Conservation (phyloP, 2,329 filamentous ascomycete species). For the Cryphonectria radicalis region DNA sequence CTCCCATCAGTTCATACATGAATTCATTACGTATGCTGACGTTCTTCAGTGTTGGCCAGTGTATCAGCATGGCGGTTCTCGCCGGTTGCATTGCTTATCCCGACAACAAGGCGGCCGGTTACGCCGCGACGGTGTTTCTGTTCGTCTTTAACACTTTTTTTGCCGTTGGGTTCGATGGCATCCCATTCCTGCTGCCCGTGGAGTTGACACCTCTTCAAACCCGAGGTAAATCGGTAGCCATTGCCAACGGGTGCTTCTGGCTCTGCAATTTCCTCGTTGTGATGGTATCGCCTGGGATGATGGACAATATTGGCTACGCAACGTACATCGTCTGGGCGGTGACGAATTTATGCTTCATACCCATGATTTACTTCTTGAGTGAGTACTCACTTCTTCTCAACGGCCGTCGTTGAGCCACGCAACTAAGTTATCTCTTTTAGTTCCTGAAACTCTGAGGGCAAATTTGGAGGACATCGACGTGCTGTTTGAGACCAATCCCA, state of each 20-base stretch:
- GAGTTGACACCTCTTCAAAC: constrained; percentile 10
- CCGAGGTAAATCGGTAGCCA: constrained; percentile 4
- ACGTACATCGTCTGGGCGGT: constrained; percentile 23
- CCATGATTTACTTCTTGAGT: constrained; percentile 36
- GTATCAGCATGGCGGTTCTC: constrained; percentile 35
- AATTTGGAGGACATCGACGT: constrained; percentile 15
- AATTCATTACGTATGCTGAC: background rate
- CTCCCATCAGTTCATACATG: background rate
- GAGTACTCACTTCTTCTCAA: background rate
- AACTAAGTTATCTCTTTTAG: background rate
- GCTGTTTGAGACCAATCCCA: constrained; percentile 13
- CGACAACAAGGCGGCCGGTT: constrained; percentile 32
- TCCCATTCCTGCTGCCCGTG: constrained; percentile 34
- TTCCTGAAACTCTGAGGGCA: constrained; percentile 5
- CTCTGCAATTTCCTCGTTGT: constrained; percentile 33
- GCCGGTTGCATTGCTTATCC: constrained; percentile 33
- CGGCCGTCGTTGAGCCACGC: background rate
- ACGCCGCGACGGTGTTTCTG: constrained; percentile 36
- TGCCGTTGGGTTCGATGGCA: constrained; percentile 36
- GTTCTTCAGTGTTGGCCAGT: constrained; percentile 27
- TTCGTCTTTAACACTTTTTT: constrained; percentile 38
- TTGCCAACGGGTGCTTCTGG: constrained; percentile 9
- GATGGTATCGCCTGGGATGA: constrained; percentile 30
- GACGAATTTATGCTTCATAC: constrained; percentile 30
- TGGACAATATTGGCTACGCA: constrained; percentile 29